Evolutionary conservation across 495 filamentous ascomycete genomes (phyloP).

Genomic region (Penicillium crystallinum): DNA sequence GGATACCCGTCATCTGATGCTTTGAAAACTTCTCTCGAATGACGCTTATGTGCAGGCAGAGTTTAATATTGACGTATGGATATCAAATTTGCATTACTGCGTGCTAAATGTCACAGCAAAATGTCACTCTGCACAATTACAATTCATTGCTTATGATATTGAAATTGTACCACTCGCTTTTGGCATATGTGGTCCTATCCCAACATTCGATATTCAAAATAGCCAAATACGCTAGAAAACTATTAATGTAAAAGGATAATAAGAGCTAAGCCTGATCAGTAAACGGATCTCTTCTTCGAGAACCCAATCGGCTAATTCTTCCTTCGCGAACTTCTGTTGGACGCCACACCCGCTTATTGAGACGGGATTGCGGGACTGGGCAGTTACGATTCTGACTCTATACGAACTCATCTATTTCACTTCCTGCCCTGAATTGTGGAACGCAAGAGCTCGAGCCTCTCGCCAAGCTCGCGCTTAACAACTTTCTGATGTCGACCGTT

Average conservation of each 20-base stretch:
- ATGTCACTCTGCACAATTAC: background rate
- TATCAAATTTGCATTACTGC: background rate
- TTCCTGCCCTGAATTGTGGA: background rate
- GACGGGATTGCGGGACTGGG: background rate
- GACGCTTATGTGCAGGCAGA: background rate
- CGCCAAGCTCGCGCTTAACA: background rate
- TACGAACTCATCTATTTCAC: background rate
- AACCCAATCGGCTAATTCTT: slow-evolving; percentile 17
- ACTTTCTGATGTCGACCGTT: background rate
- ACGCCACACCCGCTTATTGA: slow-evolving; percentile 15
- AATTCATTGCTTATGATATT: background rate
- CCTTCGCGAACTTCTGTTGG: slow-evolving; percentile 2
- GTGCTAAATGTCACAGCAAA: background rate
- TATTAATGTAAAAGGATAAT: background rate
- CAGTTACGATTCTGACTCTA: background rate
- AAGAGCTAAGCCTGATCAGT: background rate
- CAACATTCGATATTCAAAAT: background rate
- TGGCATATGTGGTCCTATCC: too few relatives aligned
- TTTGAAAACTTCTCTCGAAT: background rate
- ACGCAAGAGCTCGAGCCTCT: background rate
- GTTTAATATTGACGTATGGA: background rate
- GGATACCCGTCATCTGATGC: background rate
- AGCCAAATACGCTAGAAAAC: background rate
- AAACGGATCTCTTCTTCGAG: slow-evolving; percentile 2
- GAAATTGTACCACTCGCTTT: background rate